Evolutionary conservation across 331 rosid genomes (phyloP).

Genomic region (Phaseolus coccineus): DNA sequence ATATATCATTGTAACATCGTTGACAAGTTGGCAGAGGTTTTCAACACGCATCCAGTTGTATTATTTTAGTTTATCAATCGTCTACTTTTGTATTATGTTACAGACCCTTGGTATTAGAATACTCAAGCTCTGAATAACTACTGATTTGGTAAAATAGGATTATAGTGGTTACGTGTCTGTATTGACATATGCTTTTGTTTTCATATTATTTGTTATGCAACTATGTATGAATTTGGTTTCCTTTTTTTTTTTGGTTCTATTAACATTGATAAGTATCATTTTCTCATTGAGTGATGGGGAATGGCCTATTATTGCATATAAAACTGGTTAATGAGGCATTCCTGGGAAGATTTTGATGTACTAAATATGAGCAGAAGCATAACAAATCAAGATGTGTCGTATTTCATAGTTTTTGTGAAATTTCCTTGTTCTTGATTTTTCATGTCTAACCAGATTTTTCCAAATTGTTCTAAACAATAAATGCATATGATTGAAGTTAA

Average conservation of each 20-base stretch:
- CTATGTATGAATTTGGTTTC: slow-evolving; percentile 12
- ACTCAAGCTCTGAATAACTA: background rate
- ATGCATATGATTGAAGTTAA: slow-evolving; percentile 23
- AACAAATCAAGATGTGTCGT: background rate
- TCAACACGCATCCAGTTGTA: slow-evolving; percentile 8
- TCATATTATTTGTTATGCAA: background rate
- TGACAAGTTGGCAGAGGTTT: slow-evolving; percentile 32
- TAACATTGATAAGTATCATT: slow-evolving; percentile 12
- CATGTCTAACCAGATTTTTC: background rate
- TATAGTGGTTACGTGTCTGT: background rate
- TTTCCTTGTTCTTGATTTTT: slow-evolving; percentile 24
- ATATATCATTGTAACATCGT: slow-evolving; percentile 11
- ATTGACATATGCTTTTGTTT: slow-evolving; percentile 11
- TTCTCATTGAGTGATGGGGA: slow-evolving; percentile 17
- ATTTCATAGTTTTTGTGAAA: slow-evolving; percentile 4
- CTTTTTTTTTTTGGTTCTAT: slow-evolving; percentile 1
- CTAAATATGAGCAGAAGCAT: background rate
- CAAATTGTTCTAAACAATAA: slow-evolving; percentile 10
- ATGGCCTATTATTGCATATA: background rate
- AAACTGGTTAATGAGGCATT: background rate
- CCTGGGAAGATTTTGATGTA: background rate
- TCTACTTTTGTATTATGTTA: slow-evolving; percentile 10
- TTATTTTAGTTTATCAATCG: slow-evolving; percentile 26
- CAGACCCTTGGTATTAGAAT: background rate
- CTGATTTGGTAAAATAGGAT: background rate